Conservation (phyloP, 2,329 filamentous ascomycete species). For the Trichophyton schoenleinii region DNA sequence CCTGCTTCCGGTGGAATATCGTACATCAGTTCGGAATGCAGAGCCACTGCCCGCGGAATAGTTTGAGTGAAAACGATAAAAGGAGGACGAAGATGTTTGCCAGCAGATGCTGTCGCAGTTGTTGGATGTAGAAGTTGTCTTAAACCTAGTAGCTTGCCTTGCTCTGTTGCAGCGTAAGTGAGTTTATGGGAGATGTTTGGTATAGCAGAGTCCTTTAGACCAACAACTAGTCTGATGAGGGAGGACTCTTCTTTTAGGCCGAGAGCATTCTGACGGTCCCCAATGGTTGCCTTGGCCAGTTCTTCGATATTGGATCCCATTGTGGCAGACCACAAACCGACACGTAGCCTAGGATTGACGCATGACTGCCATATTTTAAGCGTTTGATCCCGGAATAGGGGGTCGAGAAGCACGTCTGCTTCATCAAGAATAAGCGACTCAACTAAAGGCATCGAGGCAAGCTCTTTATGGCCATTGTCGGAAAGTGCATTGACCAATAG, state of each 20-base stretch:
- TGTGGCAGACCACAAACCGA: slow-evolving; percentile 89
- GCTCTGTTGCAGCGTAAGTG: slow-evolving; percentile 80
- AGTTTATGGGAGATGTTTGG: slow-evolving; percentile 85
- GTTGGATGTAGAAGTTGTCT: slow-evolving; percentile 77
- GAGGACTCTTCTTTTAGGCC: slow-evolving; percentile 29
- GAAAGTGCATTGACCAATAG: slow-evolving; percentile 63
- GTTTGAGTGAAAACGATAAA: slow-evolving; percentile 96
- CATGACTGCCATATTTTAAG: slow-evolving; percentile 73
- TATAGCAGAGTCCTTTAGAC: slow-evolving; percentile 87
- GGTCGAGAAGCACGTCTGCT: slow-evolving; percentile 85
- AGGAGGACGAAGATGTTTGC: slow-evolving; percentile 57
- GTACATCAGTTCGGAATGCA: slow-evolving; percentile 83
- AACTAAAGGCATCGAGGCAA: slow-evolving; percentile 51
- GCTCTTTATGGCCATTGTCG: slow-evolving; percentile 32
- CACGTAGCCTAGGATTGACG: slow-evolving; percentile 53
- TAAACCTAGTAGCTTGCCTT: slow-evolving; percentile 82
- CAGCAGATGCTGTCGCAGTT: slow-evolving; percentile 37
- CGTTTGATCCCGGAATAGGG: slow-evolving; percentile 80
- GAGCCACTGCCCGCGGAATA: slow-evolving; percentile 74
- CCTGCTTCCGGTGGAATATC: slow-evolving; percentile 85
- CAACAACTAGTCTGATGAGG: slow-evolving; percentile 79
- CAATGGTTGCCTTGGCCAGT: slow-evolving; percentile 57
- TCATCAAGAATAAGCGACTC: slow-evolving; percentile 74
- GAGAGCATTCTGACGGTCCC: slow-evolving; percentile 38
- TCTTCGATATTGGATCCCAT: slow-evolving; percentile 90